phyloP scores from a whole-genome alignment of 768 basidiomycete species.

The Gautieria morchelliformis region DNA sequence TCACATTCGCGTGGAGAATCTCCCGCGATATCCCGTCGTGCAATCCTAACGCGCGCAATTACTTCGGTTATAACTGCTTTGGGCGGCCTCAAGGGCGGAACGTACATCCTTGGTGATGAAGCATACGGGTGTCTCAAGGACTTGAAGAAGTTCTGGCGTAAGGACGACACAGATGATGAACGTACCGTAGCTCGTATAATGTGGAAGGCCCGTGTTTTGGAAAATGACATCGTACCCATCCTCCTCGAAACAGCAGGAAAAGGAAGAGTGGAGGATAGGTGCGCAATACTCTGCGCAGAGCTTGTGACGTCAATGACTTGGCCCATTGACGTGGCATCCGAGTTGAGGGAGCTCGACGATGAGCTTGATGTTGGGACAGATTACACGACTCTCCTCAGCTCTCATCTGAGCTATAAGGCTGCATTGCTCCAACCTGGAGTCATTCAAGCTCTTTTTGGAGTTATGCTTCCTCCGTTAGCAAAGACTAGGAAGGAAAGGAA shows the following conservation, averaged over 20 bases:
- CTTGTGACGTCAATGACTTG: conserved; percentile 96
- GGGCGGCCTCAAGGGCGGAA: conserved; percentile 59
- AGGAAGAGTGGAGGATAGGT: conserved; percentile 69
- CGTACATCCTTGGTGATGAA: conserved; percentile 74
- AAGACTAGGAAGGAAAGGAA: conserved; percentile 59
- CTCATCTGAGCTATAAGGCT: conserved; percentile 86
- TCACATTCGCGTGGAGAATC: neutral
- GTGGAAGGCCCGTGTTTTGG: conserved; percentile 76
- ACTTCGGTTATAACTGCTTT: conserved; percentile 71
- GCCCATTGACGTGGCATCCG: conserved; percentile 94
- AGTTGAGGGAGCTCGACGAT: conserved; percentile 86
- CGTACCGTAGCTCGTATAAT: conserved; percentile 91
- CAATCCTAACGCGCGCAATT: conserved; percentile 56
- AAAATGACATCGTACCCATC: conserved; percentile 83
- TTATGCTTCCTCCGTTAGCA: conserved; percentile 71
- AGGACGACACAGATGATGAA: conserved; percentile 95
- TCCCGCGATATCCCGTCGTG: conserved; percentile 8
- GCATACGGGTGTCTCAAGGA: conserved; percentile 82
- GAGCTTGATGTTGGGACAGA: conserved; percentile 74
- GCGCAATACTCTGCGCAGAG: conserved; percentile 77
- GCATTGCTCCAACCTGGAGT: conserved; percentile 60
- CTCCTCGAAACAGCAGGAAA: conserved; percentile 72
- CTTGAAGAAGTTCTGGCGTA: conserved; percentile 90
- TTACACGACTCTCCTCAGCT: conserved; percentile 73
- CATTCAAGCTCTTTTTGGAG: conserved; percentile 60